These are phyloP conservation scores for Daldinia sp. DNA, from an alignment of 2,329 filamentous ascomycete species.

Conservation along the genomic window DNA sequence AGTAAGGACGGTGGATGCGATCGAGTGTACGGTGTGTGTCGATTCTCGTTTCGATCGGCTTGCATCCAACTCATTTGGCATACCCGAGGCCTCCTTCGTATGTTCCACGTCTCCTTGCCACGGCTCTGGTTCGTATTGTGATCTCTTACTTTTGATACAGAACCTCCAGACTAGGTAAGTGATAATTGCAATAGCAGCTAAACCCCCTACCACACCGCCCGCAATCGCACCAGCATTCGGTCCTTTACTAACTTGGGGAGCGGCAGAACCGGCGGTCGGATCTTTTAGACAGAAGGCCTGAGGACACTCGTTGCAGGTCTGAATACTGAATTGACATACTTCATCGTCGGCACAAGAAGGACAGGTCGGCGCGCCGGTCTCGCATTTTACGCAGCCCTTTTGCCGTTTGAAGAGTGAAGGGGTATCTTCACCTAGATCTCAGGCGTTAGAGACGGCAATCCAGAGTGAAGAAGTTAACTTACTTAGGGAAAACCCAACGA, in stretches of 20 bases:
- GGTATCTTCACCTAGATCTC: slow-evolving; percentile 43
- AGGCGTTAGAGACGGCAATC: slow-evolving; percentile 32
- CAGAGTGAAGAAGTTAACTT: slow-evolving; percentile 33
- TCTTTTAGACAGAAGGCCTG: slow-evolving; percentile 60
- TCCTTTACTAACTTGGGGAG: slow-evolving; percentile 53
- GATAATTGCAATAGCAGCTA: slow-evolving; percentile 78
- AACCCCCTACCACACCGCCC: slow-evolving; percentile 88
- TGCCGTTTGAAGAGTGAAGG: slow-evolving; percentile 56
- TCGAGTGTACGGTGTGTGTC: slow-evolving; percentile 87
- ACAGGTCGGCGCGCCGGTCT: slow-evolving; percentile 57
- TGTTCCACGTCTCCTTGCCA: slow-evolving; percentile 68
- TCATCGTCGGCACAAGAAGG: slow-evolving; percentile 59
- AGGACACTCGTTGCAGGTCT: slow-evolving; percentile 61
- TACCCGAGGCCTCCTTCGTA: slow-evolving; percentile 53
- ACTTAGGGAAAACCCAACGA: slow-evolving; percentile 49
- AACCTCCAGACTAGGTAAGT: slow-evolving; percentile 90
- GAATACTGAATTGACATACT: slow-evolving; percentile 60
- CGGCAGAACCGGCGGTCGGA: slow-evolving; percentile 30
- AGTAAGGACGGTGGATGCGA: slow-evolving; percentile 94
- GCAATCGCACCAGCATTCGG: slow-evolving; percentile 87
- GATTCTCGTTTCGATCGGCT: slow-evolving; percentile 77
- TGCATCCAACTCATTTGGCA: slow-evolving; percentile 52
- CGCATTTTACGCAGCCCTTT: slow-evolving; percentile 61
- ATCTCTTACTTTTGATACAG: slow-evolving; percentile 83
- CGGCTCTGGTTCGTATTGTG: slow-evolving; percentile 68